These are phyloP conservation scores for Hamigera avellanea DNA, from an alignment of 495 filamentous ascomycete species.

Conservation along the genomic window DNA sequence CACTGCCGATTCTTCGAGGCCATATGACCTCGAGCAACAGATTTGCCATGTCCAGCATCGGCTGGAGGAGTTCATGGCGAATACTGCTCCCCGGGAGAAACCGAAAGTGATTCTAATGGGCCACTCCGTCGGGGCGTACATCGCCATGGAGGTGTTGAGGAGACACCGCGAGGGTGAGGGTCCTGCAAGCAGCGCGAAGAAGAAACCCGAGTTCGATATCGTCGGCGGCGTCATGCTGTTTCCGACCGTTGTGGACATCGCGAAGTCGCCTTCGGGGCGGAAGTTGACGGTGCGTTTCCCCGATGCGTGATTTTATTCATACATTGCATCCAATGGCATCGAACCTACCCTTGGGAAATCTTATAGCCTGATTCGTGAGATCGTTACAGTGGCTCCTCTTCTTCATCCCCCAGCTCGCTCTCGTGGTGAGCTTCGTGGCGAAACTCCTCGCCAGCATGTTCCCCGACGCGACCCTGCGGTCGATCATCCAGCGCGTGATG, in stretches of 20 bases:
- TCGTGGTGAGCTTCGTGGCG: constrained; percentile 40
- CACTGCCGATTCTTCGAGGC: neutral
- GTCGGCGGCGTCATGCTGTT: constrained; percentile 58
- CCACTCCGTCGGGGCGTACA: constrained; percentile 73
- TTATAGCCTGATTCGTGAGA: neutral
- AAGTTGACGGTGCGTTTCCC: constrained; percentile 37
- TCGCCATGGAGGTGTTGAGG: constrained; percentile 60
- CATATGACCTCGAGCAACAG: constrained; percentile 47
- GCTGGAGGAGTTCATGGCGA: constrained; percentile 10
- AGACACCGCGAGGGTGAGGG: constrained; percentile 28
- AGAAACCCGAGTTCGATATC: constrained; percentile 28
- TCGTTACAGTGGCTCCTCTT: constrained; percentile 26
- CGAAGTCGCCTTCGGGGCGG: constrained; percentile 48
- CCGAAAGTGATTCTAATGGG: constrained; percentile 62
- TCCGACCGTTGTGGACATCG: constrained; percentile 67
- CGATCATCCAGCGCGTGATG: constrained; percentile 35
- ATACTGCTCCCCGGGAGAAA: constrained; percentile 1
- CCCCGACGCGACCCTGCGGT: constrained; percentile 28
- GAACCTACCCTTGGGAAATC: too few species aligned
- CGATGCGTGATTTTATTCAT: neutral
- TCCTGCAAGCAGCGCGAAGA: neutral
- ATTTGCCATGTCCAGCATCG: constrained; percentile 36
- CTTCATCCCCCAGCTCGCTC: constrained; percentile 41
- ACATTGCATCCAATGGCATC: too few species aligned
- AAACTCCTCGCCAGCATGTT: constrained; percentile 32